Base-by-base conservation (phyloP, 805 yeast species). In the Yamadazyma kitorensis region DNA sequence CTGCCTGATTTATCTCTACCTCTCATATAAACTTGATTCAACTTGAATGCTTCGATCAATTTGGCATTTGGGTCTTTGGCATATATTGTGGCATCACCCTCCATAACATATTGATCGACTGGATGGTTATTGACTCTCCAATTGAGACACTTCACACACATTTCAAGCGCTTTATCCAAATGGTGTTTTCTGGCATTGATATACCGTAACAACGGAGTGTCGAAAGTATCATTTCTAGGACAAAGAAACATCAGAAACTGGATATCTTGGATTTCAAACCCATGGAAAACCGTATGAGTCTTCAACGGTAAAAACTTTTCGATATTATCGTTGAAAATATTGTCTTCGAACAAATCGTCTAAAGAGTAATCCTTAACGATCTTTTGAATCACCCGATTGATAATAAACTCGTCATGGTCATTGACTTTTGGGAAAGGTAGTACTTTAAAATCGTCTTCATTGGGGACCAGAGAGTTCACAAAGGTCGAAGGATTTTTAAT, bases 111-210 rank as follows among this genome's bases (percentile, higher is more conserved):
- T 7, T 71, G 55, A 46, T 86, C 88, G 17, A 80, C 78, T 7
- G 77, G 66, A 37, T 70, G 68, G 40, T 74, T 82, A 27, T 70
- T 68, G 10, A 64, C 43, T 49, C 96, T 76, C 95, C 96, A 88
- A 41, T 72, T 65, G 44, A 87, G 54, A 6, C 91, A 78, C 39
- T 71, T 64, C 9, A 81, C 69, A 30, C 86, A 49, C 94, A 86
- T 86, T 12, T 66, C 64, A 38, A 84, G 54, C 0, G 87, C 69
- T 48, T 78, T 75, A 45, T 77, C 80, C n/a, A 78, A 66, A 45
- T 82, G 76, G 79, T 85, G 83, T 57, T 86, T 86, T 57, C 95
- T 77, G 20, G 95, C 95, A 43, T 93, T 70, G 15, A 85, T 56
- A 51, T 80, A 88, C 49, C 95, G 71, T 47, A 88, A 64, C 21